phyloP scores from a whole-genome alignment of 2,329 filamentous ascomycete species.

The Aspergillaceae sp. region DNA sequence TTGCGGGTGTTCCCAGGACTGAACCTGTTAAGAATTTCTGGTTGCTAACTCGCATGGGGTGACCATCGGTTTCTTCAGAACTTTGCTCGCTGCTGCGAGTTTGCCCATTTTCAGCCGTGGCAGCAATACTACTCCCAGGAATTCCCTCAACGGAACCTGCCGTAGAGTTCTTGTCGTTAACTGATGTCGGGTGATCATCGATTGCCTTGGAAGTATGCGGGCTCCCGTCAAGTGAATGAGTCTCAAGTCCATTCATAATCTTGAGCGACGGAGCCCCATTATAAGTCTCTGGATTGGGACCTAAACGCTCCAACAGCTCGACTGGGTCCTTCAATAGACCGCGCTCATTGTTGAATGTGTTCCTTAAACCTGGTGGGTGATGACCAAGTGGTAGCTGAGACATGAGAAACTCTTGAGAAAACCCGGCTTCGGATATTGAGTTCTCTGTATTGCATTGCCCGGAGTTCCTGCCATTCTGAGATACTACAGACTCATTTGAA shows the following conservation, averaged over 20 bases:
- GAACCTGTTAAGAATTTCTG: not conserved
- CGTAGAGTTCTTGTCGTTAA: too few species aligned
- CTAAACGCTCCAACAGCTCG: too few species aligned
- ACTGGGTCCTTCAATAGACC: too few species aligned
- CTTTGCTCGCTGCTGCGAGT: not conserved
- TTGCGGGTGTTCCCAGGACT: not conserved
- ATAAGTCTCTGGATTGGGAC: too few species aligned
- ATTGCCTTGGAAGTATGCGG: too few species aligned
- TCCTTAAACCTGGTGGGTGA: not conserved
- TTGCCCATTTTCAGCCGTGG: not conserved
- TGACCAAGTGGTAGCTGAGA: slow-evolving; percentile 13
- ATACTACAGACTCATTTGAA: slow-evolving; percentile 5
- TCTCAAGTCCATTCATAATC: not conserved
- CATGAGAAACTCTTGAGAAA: slow-evolving; percentile 12
- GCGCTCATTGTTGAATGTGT: not conserved
- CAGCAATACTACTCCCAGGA: not conserved
- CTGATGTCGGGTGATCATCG: too few species aligned
- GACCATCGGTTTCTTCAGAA: not conserved
- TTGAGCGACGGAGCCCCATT: not conserved
- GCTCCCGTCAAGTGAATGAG: not conserved
- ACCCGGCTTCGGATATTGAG: not conserved
- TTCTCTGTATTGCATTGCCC: not conserved
- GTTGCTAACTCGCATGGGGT: not conserved
- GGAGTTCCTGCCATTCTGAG: slow-evolving; percentile 7
- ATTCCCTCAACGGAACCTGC: too few species aligned